Conservation (phyloP, 495 filamentous ascomycete genomes). For the Penicillium bovifimosum region DNA sequence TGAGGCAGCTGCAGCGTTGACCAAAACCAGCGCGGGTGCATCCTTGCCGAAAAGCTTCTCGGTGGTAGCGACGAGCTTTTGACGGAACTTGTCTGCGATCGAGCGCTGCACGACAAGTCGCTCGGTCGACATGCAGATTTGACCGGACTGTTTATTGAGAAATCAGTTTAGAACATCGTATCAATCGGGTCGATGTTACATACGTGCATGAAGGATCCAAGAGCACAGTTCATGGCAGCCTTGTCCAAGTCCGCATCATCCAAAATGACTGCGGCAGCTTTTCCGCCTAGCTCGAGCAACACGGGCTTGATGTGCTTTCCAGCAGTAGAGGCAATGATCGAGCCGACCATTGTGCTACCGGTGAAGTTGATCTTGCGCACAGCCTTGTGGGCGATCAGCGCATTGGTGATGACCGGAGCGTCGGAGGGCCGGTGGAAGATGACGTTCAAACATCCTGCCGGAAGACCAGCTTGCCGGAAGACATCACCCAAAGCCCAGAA, state of each 20-base stretch:
- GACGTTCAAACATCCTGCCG: slow-evolving; percentile 52
- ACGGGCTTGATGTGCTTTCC: slow-evolving; percentile 54
- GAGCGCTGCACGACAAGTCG: slow-evolving; percentile 74
- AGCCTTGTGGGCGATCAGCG: slow-evolving; percentile 50
- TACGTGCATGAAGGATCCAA: slow-evolving; percentile 52
- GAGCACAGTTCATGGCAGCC: slow-evolving; percentile 46
- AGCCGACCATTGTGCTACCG: slow-evolving; percentile 51
- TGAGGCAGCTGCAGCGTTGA: slow-evolving; percentile 53
- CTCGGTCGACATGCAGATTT: slow-evolving; percentile 92
- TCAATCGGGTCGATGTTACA: slow-evolving; percentile 3
- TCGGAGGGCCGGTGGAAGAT: slow-evolving; percentile 49
- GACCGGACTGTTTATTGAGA: slow-evolving; percentile 49
- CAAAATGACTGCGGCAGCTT: slow-evolving; percentile 54
- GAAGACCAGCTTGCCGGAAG: slow-evolving; percentile 69
- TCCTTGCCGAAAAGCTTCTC: slow-evolving; percentile 46
- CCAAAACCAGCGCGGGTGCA: slow-evolving; percentile 52
- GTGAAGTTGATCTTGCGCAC: slow-evolving; percentile 62
- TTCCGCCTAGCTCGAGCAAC: slow-evolving; percentile 59
- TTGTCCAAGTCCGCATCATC: slow-evolving; percentile 55
- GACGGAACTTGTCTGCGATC: slow-evolving; percentile 60
- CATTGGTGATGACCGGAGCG: slow-evolving; percentile 49
- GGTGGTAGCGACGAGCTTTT: slow-evolving; percentile 41
- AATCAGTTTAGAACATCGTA: background rate
- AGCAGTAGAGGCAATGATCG: slow-evolving; percentile 51
- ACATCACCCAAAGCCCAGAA: slow-evolving; percentile 67